phyloP scores from a whole-genome alignment of 1,284 basidiomycete genomes.

The Phellopilus nigrolimitatus region DNA sequence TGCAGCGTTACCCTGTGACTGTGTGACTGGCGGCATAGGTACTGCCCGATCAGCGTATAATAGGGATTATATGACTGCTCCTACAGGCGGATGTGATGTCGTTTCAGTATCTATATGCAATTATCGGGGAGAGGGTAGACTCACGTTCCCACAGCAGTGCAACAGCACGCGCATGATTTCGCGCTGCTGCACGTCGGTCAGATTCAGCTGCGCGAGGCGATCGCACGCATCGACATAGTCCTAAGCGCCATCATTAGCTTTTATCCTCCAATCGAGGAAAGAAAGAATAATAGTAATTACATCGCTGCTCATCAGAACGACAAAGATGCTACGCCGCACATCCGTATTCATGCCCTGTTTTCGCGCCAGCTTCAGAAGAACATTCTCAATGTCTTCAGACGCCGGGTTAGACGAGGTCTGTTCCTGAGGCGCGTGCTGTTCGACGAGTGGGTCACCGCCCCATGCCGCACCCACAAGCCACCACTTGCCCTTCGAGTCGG shows the following conservation, averaged over 20 bases:
- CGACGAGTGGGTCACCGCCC: constrained; percentile 85
- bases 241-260: constrained; percentile 35
- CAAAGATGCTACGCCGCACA: constrained; percentile 85
- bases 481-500: constrained; percentile 93
- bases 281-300: constrained; percentile 40
- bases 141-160: constrained; percentile 89
- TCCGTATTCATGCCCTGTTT: constrained; percentile 99
- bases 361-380: constrained; percentile 74
- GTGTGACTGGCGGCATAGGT: constrained; percentile 69
- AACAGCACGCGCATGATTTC: constrained; percentile 91
- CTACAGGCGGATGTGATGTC: constrained; percentile 34
- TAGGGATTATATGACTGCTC: constrained; percentile 95
- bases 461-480: constrained; percentile 98
- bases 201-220: constrained; percentile 73
- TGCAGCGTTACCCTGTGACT: constrained; percentile 91
- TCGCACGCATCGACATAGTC: constrained; percentile 95
- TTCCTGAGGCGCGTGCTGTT: constrained; percentile 43
- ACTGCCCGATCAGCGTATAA: constrained; percentile 83
- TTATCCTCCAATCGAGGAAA: constrained; percentile 4
- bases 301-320: constrained; percentile 91
- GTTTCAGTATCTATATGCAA: not conserved
- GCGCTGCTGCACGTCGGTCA: constrained; percentile 89
- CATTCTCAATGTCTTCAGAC: constrained; percentile 37
- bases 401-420: constrained; percentile 24
- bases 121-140: constrained; percentile 25